Conservation (phyloP, 352 stramenopile species). For the Pythium utonaiense region DNA sequence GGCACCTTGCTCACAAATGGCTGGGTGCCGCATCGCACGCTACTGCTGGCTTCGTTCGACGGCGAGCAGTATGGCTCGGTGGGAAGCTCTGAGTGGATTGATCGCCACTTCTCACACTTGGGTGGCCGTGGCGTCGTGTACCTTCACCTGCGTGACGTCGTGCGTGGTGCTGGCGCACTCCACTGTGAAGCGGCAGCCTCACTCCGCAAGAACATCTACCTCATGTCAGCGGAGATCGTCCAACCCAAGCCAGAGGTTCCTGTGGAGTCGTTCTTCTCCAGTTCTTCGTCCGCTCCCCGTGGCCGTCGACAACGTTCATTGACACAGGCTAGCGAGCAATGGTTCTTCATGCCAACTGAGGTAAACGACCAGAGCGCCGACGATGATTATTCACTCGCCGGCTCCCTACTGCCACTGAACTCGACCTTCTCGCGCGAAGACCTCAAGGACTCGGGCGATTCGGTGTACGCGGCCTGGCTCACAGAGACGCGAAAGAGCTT, state of each 20-base stretch:
- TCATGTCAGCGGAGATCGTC: slow-evolving; percentile 61
- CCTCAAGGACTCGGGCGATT: slow-evolving; percentile 51
- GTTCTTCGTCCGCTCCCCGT: not conserved
- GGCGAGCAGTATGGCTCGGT: slow-evolving; percentile 78
- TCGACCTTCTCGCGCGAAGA: slow-evolving; percentile 64
- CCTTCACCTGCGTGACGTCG: slow-evolving; percentile 68
- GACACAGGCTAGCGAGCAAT: not conserved
- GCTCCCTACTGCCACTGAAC: slow-evolving; percentile 54
- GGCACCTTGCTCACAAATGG: slow-evolving; percentile 59
- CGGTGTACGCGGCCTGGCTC: slow-evolving; percentile 75
- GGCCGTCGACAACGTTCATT: not conserved
- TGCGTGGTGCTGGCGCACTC: slow-evolving; percentile 58
- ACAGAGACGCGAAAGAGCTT: slow-evolving; percentile 35
- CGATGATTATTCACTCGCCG: slow-evolving; percentile 30
- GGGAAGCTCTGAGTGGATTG: slow-evolving; percentile 81
- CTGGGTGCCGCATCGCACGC: slow-evolving; percentile 75
- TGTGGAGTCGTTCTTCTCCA: slow-evolving; percentile 44
- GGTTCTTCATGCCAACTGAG: not conserved
- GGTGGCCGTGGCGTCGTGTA: slow-evolving; percentile 66
- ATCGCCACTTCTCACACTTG: slow-evolving; percentile 66
- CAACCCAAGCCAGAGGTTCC: slow-evolving; percentile 55
- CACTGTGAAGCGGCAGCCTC: slow-evolving; percentile 66
- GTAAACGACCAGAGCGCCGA: not conserved
- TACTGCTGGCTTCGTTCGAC: slow-evolving; percentile 75
- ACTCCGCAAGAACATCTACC: slow-evolving; percentile 73